phyloP scores from a whole-genome alignment of 2,329 filamentous ascomycete species.

The Nemania sp. region DNA sequence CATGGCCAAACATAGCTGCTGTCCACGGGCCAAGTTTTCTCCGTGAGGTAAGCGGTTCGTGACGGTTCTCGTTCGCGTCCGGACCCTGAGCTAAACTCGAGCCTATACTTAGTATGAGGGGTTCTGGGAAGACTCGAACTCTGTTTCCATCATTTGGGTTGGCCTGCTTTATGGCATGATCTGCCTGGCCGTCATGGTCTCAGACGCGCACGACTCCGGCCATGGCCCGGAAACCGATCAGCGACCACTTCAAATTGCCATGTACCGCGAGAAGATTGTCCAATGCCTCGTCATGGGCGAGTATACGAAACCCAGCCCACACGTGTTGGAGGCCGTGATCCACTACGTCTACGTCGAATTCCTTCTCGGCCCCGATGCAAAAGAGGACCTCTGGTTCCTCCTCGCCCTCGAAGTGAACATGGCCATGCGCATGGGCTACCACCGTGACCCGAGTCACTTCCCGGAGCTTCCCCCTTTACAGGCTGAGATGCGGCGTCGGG shows the following conservation, averaged over 20 bases:
- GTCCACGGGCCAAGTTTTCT: conserved; percentile 56
- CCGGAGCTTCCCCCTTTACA: conserved; percentile 49
- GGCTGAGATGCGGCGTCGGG: conserved; percentile 48
- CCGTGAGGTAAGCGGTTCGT: conserved; percentile 34
- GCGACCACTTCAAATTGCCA: conserved; percentile 49
- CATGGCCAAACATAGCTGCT: conserved; percentile 32
- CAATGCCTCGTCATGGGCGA: conserved; percentile 57
- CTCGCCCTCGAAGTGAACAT: conserved; percentile 54
- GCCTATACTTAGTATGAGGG: conserved; percentile 49
- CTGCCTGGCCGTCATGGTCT: conserved; percentile 57
- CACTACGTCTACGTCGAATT: conserved; percentile 58
- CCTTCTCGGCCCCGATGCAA: conserved; percentile 54
- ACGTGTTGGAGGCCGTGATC: conserved; percentile 57
- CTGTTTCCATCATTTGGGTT: conserved; percentile 56
- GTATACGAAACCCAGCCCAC: conserved; percentile 53
- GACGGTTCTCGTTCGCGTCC: background rate
- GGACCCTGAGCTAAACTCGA: background rate
- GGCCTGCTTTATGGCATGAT: conserved; percentile 59
- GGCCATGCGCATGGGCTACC: conserved; percentile 59
- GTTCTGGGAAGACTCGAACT: conserved; percentile 53
- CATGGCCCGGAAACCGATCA: conserved; percentile 41
- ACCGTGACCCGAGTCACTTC: conserved; percentile 49
- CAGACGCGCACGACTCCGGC: conserved; percentile 37
- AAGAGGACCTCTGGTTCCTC: conserved; percentile 55
- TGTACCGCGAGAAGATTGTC: conserved; percentile 54